Conservation (phyloP, 139 green algal genomes). For the Ulvella scutata region DNA sequence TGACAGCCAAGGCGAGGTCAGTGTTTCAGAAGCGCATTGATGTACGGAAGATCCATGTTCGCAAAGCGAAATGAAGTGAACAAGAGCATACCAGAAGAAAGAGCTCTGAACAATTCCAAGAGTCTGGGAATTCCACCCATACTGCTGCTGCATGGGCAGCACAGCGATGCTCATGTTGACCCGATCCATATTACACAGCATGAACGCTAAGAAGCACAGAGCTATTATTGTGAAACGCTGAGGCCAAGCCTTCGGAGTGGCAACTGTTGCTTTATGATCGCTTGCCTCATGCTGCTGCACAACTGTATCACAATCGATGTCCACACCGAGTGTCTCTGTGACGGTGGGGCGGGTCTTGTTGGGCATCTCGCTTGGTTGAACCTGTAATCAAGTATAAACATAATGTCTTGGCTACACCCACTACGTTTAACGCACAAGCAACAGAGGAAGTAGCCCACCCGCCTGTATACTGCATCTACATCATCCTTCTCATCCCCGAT, state of each 20-base stretch:
- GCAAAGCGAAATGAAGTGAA: background rate
- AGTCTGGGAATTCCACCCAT: slow-evolving; percentile 61
- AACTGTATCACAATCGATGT: background rate
- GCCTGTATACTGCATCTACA: background rate
- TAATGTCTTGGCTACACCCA: too few relatives aligned
- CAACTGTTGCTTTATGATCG: background rate
- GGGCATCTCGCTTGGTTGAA: background rate
- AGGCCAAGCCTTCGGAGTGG: slow-evolving; percentile 12
- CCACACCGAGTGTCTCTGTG: background rate
- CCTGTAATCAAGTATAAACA: too few relatives aligned
- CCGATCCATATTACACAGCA: slow-evolving; percentile 85
- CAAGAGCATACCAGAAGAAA: slow-evolving; percentile 83
- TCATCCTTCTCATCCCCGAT: background rate
- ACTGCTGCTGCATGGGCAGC: slow-evolving; percentile 83
- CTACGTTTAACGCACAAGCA: too few relatives aligned
- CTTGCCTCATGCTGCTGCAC: background rate
- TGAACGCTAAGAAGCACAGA: slow-evolving; percentile 85
- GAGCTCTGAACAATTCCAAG: slow-evolving; percentile 89
- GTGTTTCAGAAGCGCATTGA: background rate
- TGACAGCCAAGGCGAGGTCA: too few relatives aligned
- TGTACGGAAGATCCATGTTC: background rate
- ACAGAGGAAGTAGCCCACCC: background rate
- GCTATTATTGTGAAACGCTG: slow-evolving; percentile 65
- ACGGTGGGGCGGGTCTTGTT: background rate
- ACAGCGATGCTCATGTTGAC: slow-evolving; percentile 98